Percentiles rank a stretch among this genome's conserved stretches.
phyloP scores from a whole-genome alignment of 140 eudicot species.

The Erigeron philadelphicus region DNA sequence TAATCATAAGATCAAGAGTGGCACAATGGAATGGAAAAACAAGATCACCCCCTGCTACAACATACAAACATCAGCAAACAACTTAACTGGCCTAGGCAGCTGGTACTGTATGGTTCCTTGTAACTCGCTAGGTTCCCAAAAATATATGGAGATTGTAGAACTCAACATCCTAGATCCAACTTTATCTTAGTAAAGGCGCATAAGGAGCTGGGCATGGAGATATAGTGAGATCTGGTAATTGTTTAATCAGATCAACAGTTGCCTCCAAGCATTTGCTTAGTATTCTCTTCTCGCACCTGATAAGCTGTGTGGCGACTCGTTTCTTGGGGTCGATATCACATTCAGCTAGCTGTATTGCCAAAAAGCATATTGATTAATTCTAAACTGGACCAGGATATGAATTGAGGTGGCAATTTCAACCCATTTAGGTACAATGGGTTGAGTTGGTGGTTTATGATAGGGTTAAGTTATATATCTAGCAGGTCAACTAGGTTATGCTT shows the following conservation, averaged over 20 bases:
- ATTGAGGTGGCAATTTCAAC: neutral
- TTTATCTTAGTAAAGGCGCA: slow-evolving; percentile 67
- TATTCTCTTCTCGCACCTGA: slow-evolving; percentile 78
- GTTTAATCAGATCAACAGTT: slow-evolving; percentile 55
- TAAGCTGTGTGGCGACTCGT: slow-evolving; percentile 85
- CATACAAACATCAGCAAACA: slow-evolving; percentile 7
- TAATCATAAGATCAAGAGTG: slow-evolving; percentile 14
- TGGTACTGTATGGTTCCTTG: slow-evolving; percentile 12
- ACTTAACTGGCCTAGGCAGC: slow-evolving; percentile 1
- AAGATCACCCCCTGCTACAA: neutral
- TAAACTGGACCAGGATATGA: neutral
- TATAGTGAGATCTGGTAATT: slow-evolving; percentile 67
- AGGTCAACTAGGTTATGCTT: neutral
- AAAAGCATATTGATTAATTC: slow-evolving; percentile 14
- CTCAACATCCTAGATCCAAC: slow-evolving; percentile 1
- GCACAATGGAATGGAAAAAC: slow-evolving; percentile 10
- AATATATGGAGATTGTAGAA: slow-evolving; percentile 17
- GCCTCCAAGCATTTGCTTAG: slow-evolving; percentile 65
- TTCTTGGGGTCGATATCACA: slow-evolving; percentile 64
- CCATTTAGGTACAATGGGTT: neutral
- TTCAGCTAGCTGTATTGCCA: slow-evolving; percentile 58
- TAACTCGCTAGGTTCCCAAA: slow-evolving; percentile 13
- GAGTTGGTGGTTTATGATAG: neutral
- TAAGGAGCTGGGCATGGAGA: slow-evolving; percentile 97
- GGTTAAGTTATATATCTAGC: neutral